A percentile compares a stretch with the other conserved stretches of the same genome.
phyloP scores from a whole-genome alignment of 495 filamentous ascomycete species.

The Thermochaetoides thermophila region DNA sequence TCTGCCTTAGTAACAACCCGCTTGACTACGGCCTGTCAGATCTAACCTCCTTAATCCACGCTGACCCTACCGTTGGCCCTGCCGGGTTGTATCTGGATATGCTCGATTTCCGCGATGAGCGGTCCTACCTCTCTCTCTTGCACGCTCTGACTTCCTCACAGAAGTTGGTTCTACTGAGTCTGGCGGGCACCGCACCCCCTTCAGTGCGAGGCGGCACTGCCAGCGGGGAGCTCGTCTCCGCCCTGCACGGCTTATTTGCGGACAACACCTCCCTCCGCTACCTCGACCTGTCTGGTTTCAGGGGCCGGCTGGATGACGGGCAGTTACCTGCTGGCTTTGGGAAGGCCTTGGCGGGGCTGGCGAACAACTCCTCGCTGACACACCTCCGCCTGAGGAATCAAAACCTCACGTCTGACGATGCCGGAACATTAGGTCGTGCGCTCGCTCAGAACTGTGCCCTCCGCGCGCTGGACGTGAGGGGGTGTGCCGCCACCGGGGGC shows the following conservation, averaged over 20 bases:
- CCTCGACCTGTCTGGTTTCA: conserved; percentile 80
- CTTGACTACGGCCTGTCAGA: conserved; percentile 56
- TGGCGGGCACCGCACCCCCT: conserved; percentile 76
- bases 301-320: conserved; percentile 72
- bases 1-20: conserved; percentile 69
- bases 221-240: conserved; percentile 54
- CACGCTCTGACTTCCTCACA: conserved; percentile 57
- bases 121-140: conserved; percentile 58
- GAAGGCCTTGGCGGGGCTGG: conserved; percentile 59
- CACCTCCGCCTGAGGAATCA: conserved; percentile 60
- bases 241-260: conserved; percentile 62
- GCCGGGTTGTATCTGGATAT: conserved; percentile 64
- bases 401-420: conserved; percentile 26
- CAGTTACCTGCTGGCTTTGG: conserved; percentile 73
- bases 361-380: conserved; percentile 57
- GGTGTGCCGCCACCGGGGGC: no score
- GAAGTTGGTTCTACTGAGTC: conserved; percentile 64
- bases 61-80: conserved; percentile 50
- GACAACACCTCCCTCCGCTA: conserved; percentile 62
- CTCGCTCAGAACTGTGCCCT: conserved; percentile 18
- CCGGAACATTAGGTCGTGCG: conserved; percentile 35
- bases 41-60: conserved; percentile 53
- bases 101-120: conserved; percentile 68
- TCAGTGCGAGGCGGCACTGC: conserved; percentile 40
- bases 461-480: conserved; percentile 23